These are phyloP conservation scores for Choiromyces venosus DNA, from an alignment of 495 filamentous ascomycete genomes.

Conservation along the genomic window DNA sequence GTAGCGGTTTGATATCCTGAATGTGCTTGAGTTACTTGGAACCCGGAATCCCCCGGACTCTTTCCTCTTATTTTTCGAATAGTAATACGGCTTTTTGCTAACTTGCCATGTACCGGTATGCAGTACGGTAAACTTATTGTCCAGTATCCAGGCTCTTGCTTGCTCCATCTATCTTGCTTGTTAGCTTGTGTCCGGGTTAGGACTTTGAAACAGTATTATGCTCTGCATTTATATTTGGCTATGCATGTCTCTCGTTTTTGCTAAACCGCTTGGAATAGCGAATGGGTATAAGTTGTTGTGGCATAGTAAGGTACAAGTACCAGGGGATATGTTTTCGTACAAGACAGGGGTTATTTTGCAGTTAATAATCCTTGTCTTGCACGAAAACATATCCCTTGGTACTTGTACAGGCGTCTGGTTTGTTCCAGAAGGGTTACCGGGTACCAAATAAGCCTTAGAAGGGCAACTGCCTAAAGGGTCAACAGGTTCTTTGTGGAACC, in stretches of 20 bases:
- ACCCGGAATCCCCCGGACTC: not conserved
- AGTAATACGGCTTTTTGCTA: not conserved
- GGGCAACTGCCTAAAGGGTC: not conserved
- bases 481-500: not conserved
- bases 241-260: not conserved
- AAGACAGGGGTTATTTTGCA: too few species aligned
- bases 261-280: not conserved
- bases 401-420: not conserved
- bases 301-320: too few species aligned
- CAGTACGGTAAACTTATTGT: not conserved
- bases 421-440: not conserved
- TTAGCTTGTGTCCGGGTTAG: not conserved
- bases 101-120: not conserved
- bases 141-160: not conserved
- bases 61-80: not conserved
- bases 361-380: too few species aligned
- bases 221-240: not conserved
- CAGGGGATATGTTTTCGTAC: too few species aligned
- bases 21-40: too few species aligned
- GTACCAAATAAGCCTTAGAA: not conserved
- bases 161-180: not conserved
- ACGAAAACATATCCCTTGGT: too few species aligned
- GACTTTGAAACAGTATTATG: too few species aligned
- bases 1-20: not conserved
- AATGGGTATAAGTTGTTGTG: too few species aligned